Conservation (phyloP, 345 rosid species). For the Citrus inodora region DNA sequence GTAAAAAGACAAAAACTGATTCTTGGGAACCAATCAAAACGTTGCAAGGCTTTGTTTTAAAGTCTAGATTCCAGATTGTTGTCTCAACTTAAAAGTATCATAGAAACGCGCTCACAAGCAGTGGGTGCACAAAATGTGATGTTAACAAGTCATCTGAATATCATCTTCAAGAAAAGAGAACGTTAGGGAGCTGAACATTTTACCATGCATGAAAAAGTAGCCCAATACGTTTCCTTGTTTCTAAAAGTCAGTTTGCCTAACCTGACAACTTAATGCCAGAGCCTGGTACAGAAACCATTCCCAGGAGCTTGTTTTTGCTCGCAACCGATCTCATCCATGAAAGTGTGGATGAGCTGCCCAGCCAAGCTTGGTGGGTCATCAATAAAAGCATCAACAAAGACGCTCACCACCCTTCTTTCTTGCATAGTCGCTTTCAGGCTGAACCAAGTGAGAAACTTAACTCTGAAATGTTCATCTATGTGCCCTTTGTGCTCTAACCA, state of each 20-base stretch:
- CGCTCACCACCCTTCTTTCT: slow-evolving; percentile 53
- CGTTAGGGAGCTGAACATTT: background rate
- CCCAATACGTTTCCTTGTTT: background rate
- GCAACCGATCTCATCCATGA: slow-evolving; percentile 35
- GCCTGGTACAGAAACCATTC: slow-evolving; percentile 26
- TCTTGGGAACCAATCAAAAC: background rate
- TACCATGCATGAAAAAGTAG: background rate
- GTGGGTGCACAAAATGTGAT: background rate
- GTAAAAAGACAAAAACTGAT: background rate
- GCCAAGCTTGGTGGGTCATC: slow-evolving; percentile 56
- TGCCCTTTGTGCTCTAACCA: slow-evolving; percentile 53
- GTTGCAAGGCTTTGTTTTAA: background rate
- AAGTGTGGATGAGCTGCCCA: slow-evolving; percentile 46
- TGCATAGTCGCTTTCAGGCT: slow-evolving; percentile 54
- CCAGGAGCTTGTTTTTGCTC: slow-evolving; percentile 28
- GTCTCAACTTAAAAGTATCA: background rate
- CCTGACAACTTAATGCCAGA: slow-evolving; percentile 23
- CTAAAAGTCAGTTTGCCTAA: background rate
- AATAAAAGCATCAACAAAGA: slow-evolving; percentile 40
- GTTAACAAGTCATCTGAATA: background rate
- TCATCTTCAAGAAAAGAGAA: background rate
- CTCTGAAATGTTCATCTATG: slow-evolving; percentile 45
- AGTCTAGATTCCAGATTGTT: background rate
- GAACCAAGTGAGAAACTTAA: slow-evolving; percentile 66
- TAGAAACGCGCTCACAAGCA: background rate